phyloP scores from a whole-genome alignment of 495 filamentous ascomycete species.

The Aspergillus homomorphus region DNA sequence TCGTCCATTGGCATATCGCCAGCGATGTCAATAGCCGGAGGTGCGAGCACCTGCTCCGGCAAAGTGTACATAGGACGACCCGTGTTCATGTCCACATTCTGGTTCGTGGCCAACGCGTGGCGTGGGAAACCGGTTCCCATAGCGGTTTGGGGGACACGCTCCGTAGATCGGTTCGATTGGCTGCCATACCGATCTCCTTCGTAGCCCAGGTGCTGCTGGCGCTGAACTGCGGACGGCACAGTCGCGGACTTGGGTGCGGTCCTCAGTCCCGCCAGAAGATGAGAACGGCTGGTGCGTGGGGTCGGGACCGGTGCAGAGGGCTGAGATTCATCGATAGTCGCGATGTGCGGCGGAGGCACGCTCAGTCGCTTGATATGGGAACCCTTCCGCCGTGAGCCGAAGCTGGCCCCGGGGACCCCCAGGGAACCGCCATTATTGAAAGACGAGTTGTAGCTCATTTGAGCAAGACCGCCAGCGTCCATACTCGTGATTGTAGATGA shows the following conservation, averaged over 20 bases:
- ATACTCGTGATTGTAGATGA: slow-evolving; percentile 61
- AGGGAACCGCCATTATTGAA: slow-evolving; percentile 61
- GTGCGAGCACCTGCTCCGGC: slow-evolving; percentile 83
- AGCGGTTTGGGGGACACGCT: slow-evolving; percentile 60
- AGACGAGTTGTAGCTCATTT: slow-evolving; percentile 89
- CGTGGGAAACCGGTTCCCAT: slow-evolving; percentile 57
- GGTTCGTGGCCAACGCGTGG: slow-evolving; percentile 45
- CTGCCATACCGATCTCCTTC: slow-evolving; percentile 45
- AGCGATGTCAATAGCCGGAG: slow-evolving; percentile 67
- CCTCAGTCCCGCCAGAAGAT: slow-evolving; percentile 87
- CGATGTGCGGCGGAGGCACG: slow-evolving; percentile 57
- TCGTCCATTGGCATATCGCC: slow-evolving; percentile 74
- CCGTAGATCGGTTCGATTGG: slow-evolving; percentile 34
- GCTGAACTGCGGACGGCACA: slow-evolving; percentile 61
- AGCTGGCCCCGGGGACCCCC: slow-evolving; percentile 70
- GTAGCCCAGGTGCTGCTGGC: slow-evolving; percentile 48
- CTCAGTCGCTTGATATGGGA: slow-evolving; percentile 81
- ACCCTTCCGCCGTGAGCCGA: slow-evolving; percentile 79
- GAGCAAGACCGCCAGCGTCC: slow-evolving; percentile 99
- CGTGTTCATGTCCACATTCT: slow-evolving; percentile 34
- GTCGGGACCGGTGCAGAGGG: slow-evolving; percentile 55
- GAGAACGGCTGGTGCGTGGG: slow-evolving; percentile 89
- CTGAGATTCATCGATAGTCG: slow-evolving; percentile 64
- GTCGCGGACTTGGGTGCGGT: slow-evolving; percentile 88
- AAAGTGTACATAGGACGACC: slow-evolving; percentile 61